Conservation (phyloP, 257 asterid species). For the Haberlea rhodopensis region DNA sequence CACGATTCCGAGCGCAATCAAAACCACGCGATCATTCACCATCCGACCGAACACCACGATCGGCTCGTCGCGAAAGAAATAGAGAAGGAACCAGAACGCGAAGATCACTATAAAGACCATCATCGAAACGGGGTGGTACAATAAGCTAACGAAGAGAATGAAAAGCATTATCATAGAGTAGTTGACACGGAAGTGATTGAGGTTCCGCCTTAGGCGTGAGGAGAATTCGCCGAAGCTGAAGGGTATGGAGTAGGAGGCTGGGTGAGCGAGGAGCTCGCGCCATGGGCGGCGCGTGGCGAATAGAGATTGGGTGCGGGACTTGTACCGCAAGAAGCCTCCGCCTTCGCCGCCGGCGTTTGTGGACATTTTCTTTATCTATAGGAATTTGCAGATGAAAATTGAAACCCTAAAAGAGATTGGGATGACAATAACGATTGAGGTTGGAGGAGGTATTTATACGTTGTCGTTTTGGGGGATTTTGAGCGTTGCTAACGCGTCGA, state of each 20-base stretch:
- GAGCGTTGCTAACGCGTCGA: not conserved
- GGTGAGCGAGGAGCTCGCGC: slow-evolving; percentile 68
- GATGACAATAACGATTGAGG: not conserved
- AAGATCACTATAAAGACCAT: slow-evolving; percentile 46
- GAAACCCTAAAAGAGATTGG: not conserved
- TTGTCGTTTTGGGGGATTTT: not conserved
- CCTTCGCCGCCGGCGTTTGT: slow-evolving; percentile 19
- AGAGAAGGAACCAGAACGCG: slow-evolving; percentile 53
- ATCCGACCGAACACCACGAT: slow-evolving; percentile 45
- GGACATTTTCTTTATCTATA: too few relatives aligned
- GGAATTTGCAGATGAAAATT: too few relatives aligned
- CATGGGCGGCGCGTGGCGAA: slow-evolving; percentile 65
- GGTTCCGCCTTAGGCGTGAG: slow-evolving; percentile 49
- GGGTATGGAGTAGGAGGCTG: slow-evolving; percentile 57
- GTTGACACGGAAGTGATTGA: slow-evolving; percentile 64
- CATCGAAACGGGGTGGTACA: slow-evolving; percentile 70
- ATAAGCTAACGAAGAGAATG: slow-evolving; percentile 53
- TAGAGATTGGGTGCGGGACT: slow-evolving; percentile 39
- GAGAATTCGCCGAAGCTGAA: slow-evolving; percentile 37
- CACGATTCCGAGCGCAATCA: slow-evolving; percentile 39
- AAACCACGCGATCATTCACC: slow-evolving; percentile 60
- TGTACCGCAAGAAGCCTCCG: slow-evolving; percentile 35
- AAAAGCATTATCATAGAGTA: slow-evolving; percentile 44
- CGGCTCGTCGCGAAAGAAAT: slow-evolving; percentile 62
- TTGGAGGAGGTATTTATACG: not conserved